phyloP scores from a whole-genome alignment of 768 basidiomycete species.

The Tephrocybe rancida region DNA sequence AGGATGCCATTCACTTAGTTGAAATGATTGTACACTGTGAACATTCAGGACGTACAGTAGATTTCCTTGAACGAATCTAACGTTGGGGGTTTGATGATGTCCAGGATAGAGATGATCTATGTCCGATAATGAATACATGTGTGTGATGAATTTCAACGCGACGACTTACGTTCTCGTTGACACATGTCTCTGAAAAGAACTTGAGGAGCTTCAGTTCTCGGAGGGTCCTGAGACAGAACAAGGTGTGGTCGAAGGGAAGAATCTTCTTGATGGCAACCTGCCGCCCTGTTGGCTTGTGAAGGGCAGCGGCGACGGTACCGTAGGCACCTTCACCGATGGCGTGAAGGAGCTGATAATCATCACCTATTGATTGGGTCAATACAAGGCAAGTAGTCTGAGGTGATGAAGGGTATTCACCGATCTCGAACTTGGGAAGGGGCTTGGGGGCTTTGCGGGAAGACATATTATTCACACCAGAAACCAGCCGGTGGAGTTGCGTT shows the following conservation, averaged over 20 bases:
- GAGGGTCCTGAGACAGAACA: conserved; percentile 88
- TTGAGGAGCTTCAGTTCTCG: conserved; percentile 90
- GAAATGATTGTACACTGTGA: not conserved
- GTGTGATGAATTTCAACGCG: not conserved
- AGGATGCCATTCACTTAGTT: conserved; percentile 1
- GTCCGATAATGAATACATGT: conserved; percentile 1
- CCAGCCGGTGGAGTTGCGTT: conserved; percentile 45
- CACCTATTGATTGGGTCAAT: conserved; percentile 39
- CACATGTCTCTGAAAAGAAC: conserved; percentile 78
- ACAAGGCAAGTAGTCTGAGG: not conserved
- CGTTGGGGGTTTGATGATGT: conserved; percentile 82
- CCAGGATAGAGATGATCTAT: conserved; percentile 90
- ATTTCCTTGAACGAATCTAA: conserved; percentile 85
- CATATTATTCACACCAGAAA: conserved; percentile 50
- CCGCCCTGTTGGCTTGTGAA: conserved; percentile 78
- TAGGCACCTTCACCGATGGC: conserved; percentile 87
- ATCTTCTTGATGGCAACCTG: conserved; percentile 97
- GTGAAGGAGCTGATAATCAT: conserved; percentile 74
- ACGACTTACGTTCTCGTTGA: conserved; percentile 76
- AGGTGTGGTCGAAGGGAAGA: conserved; percentile 90
- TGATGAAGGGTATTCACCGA: conserved; percentile 42
- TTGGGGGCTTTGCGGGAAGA: conserved; percentile 62
- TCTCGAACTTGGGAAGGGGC: conserved; percentile 73
- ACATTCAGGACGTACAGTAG: conserved; percentile 54
- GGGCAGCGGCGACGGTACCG: conserved; percentile 87